phyloP scores from a whole-genome alignment of 2,329 filamentous ascomycete genomes.

The Phaeophleospora eucalypticola region DNA sequence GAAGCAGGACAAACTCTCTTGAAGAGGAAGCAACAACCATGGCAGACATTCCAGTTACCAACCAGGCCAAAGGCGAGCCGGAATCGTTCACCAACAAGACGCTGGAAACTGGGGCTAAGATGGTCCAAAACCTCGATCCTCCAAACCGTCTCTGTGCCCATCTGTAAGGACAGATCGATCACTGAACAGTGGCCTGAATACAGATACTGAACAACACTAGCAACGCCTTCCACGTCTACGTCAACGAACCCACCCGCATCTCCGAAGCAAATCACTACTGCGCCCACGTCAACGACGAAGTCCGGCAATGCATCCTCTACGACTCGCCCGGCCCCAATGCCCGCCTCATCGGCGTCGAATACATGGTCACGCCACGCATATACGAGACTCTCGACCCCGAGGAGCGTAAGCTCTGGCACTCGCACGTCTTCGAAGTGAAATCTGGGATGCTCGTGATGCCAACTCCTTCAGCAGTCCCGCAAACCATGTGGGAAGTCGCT shows the following conservation, averaged over 20 bases:
- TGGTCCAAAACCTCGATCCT: constrained; percentile 64
- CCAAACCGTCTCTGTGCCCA: constrained; percentile 73
- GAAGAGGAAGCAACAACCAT: no score
- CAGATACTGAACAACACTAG: constrained; percentile 3
- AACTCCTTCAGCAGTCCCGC: constrained; percentile 51
- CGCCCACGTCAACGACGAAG: constrained; percentile 69
- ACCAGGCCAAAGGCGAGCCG: constrained; percentile 61
- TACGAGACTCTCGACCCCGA: constrained; percentile 62
- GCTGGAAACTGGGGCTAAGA: constrained; percentile 58
- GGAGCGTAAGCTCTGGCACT: constrained; percentile 77
- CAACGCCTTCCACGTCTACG: constrained; percentile 82
- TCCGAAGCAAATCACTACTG: constrained; percentile 86
- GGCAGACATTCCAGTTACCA: constrained; percentile 48
- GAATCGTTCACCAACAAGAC: constrained; percentile 54
- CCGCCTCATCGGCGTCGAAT: constrained; percentile 77
- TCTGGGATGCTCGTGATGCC: constrained; percentile 79
- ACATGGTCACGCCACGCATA: constrained; percentile 72
- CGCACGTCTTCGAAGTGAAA: constrained; percentile 69
- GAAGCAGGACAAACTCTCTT: no score
- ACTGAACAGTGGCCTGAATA: neutral
- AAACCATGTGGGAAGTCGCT: constrained; percentile 65
- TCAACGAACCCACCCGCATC: constrained; percentile 61
- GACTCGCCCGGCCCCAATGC: constrained; percentile 64
- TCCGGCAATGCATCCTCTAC: constrained; percentile 83
- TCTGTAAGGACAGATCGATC: constrained; percentile 39